Base-by-base conservation (phyloP, 768 basidiomycete species). In the Lactarius trivialis region DNA sequence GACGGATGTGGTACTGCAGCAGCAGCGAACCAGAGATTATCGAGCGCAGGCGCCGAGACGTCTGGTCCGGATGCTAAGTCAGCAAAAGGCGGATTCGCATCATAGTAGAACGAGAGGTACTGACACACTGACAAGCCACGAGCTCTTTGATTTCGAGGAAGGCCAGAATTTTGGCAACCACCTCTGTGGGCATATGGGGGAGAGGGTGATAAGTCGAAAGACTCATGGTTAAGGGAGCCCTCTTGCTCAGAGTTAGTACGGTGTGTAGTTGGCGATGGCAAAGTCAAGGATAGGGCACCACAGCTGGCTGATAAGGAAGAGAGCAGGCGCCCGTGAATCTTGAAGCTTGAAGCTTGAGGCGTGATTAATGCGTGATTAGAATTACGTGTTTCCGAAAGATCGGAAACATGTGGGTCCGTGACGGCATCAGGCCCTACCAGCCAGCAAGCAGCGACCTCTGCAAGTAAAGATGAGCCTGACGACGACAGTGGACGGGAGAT, bases 1-100 rank as follows among this genome's bases (percentile, higher is more conserved):
- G 41, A 4, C 32, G 33, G 54, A 60, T 60, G 45, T 60, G 53
- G 34, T 55, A 30, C 28, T 49, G 53, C 15, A 60, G 50, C 0
- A 60, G 6, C 8, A 32, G 21, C 11, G 58, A 59, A 30, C 37
- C 36, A 19, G 49, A 51, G 28, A 59, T 32, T 49, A 51, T 59
- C 15, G 6, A 8, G 19, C 33, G 36, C 17, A 59, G 58, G 7
- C 58, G 49, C 24, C 56, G 56, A 39, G 36, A 51, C 1, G 50
- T 36, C 58, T 59, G 28, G n/a, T n/a, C n/a, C 5, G 14, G 14
- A 15, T 7, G 36, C 30, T 1, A 3, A 11, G 14, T 54, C 14
- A 54, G 34, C n/a, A 8, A 36, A 36, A 33, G 53, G 12, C 8
- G 4, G 19, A 21, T 19, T 24, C 45, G 3, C 49, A 21, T 33